Conservation (phyloP, 768 basidiomycete genomes). For the Leccinellum rugosiceps region DNA sequence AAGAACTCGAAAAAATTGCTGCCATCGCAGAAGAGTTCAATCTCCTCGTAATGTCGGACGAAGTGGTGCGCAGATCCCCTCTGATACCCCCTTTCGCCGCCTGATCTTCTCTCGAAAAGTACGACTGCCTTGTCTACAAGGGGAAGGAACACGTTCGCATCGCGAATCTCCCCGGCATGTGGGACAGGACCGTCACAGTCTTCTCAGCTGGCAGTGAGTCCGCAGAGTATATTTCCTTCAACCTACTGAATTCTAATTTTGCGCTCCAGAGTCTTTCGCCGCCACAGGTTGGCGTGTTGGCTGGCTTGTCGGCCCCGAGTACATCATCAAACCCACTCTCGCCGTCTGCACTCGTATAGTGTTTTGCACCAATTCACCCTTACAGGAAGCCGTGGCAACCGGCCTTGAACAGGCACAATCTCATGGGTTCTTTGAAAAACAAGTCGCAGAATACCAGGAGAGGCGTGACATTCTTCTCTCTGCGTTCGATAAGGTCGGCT, state of each 20-base stretch:
- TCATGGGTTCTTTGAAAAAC: constrained; percentile 73
- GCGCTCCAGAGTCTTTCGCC: constrained; percentile 78
- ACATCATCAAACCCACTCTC: constrained; percentile 80
- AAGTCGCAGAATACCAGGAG: constrained; percentile 75
- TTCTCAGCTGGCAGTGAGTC: constrained; percentile 89
- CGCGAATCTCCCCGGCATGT: constrained; percentile 95
- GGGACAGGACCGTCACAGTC: constrained; percentile 96
- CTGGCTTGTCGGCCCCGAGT: constrained; percentile 87
- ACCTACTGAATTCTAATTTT: not conserved
- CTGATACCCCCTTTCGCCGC: not conserved
- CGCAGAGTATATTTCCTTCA: not conserved
- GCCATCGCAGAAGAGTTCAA: constrained; percentile 88
- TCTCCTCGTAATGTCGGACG: constrained; percentile 89
- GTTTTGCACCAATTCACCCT: constrained; percentile 91
- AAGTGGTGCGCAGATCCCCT: constrained; percentile 70
- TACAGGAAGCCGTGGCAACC: constrained; percentile 92
- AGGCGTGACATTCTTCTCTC: constrained; percentile 70
- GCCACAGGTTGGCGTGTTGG: constrained; percentile 98
- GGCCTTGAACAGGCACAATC: constrained; percentile 79
- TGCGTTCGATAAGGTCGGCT: constrained; percentile 78
- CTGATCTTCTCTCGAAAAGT: constrained; percentile 43
- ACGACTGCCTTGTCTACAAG: constrained; percentile 91
- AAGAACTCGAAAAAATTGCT: constrained; percentile 84
- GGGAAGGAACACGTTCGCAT: constrained; percentile 87
- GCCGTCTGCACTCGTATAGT: constrained; percentile 93